Percentiles rank a stretch among this genome's conserved stretches.
Conservation (phyloP, 148 eudicot genomes). For the Spergularia bocconei region DNA sequence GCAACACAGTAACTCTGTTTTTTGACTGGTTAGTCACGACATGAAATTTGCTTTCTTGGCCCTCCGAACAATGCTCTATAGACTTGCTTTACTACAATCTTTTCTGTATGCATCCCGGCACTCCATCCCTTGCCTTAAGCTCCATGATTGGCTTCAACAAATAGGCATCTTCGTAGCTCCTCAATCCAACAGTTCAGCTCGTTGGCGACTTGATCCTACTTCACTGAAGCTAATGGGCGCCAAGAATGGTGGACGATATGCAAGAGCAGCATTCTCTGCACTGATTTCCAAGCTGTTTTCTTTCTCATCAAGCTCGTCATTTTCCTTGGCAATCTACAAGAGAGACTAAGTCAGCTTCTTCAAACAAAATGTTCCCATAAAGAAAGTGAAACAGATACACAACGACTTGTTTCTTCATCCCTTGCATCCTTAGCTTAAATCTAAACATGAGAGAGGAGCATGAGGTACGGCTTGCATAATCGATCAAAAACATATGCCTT, state of each 20-base stretch:
- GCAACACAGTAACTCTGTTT: no score
- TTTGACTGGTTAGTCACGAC: no score
- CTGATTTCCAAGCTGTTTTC: constrained; percentile 40
- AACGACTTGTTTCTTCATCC: neutral
- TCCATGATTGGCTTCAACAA: no score
- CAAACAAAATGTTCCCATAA: neutral
- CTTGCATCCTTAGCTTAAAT: neutral
- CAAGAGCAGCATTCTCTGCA: constrained; percentile 49
- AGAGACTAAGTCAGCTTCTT: neutral
- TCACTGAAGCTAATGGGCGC: constrained; percentile 34
- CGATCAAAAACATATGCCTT: no score
- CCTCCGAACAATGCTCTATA: no score
- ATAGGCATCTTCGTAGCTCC: neutral
- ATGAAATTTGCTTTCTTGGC: no score
- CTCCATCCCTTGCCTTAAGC: no score
- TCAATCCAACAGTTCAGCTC: neutral
- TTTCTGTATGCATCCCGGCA: no score
- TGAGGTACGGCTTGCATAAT: no score
- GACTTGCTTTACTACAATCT: no score
- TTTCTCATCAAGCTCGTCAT: constrained; percentile 64
- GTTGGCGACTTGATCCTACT: constrained; percentile 46
- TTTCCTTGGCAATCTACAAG: constrained; percentile 52
- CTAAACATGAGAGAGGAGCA: neutral
- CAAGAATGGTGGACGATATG: constrained; percentile 75
- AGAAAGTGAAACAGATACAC: neutral